Evolutionary conservation across 768 basidiomycete species (phyloP).

Genomic region (Agaricus bisporus): DNA sequence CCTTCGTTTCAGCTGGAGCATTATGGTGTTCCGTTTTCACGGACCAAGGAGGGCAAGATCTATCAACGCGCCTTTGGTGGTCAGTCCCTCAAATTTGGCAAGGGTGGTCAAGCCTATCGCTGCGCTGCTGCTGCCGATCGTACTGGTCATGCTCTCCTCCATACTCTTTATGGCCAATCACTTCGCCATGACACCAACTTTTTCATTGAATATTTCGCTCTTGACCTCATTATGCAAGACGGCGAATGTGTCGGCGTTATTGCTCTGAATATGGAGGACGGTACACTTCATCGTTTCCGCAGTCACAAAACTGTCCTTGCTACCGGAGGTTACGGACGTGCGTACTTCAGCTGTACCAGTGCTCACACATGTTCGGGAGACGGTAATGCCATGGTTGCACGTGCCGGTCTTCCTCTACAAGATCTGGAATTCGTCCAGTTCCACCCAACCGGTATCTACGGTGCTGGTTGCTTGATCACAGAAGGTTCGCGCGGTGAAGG

Average conservation of each 20-base stretch:
- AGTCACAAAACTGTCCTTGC: conserved; percentile 98
- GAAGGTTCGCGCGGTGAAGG: conserved; percentile 99
- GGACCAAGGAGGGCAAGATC: conserved; percentile 98
- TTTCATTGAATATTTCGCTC: conserved; percentile 99
- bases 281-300: conserved; percentile 97
- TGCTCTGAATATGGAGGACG: conserved; percentile 99
- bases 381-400: conserved; percentile 96
- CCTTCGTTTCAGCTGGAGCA: conserved; percentile 75
- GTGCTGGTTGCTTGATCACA: conserved; percentile 97
- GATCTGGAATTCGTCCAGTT: conserved; percentile 99
- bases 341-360: conserved; percentile 98
- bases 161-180: conserved; percentile 99
- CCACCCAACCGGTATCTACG: conserved; percentile 99
- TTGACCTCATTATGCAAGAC: conserved; percentile 97
- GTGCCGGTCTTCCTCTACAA: conserved; percentile 94
- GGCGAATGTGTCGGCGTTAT: conserved; percentile 99
- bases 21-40: conserved; percentile 97
- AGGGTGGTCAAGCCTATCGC: conserved; percentile 98
- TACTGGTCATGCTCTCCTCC: conserved; percentile 96
- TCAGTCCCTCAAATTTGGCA: conserved; percentile 93
- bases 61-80: conserved; percentile 99
- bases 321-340: conserved; percentile 95
- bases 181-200: conserved; percentile 99
- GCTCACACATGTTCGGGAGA: conserved; percentile 99
- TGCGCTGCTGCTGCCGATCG: conserved; percentile 98